phyloP scores from a whole-genome alignment of 2,329 filamentous ascomycete genomes.

The Massarina eburnea region DNA sequence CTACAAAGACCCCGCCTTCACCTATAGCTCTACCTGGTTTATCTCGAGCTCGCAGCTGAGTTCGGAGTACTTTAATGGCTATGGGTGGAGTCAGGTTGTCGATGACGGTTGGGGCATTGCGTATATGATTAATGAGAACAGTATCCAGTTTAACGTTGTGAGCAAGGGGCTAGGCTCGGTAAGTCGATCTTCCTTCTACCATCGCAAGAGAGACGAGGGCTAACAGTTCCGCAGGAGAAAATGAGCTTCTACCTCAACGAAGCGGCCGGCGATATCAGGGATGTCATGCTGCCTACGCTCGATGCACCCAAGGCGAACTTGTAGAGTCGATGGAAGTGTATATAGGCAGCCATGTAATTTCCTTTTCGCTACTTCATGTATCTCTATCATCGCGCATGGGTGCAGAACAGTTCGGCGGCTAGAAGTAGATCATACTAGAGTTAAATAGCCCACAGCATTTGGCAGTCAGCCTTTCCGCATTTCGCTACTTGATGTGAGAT shows the following conservation, averaged over 20 bases:
- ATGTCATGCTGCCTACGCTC: conserved; percentile 78
- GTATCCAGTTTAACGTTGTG: conserved; percentile 96
- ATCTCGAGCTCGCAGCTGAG: conserved; percentile 86
- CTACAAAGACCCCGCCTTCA: conserved; percentile 83
- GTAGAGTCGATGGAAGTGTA: conserved; percentile 50
- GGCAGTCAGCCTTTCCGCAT: too few relatives aligned
- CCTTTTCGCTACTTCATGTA: too few relatives aligned
- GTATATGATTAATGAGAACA: conserved; percentile 99
- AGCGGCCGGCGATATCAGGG: conserved; percentile 85
- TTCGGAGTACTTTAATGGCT: conserved; percentile 97
- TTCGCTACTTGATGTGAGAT: too few relatives aligned
- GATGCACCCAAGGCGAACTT: conserved; percentile 84
- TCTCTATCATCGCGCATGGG: neutral
- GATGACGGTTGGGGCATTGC: conserved; percentile 96
- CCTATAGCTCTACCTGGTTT: conserved; percentile 86
- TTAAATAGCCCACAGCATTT: neutral
- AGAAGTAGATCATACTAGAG: neutral
- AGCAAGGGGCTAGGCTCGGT: conserved; percentile 83
- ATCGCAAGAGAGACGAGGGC: conserved; percentile 1
- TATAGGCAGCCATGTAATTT: neutral
- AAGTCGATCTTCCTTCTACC: conserved; percentile 17
- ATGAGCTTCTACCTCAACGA: conserved; percentile 98
- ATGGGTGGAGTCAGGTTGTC: conserved; percentile 97
- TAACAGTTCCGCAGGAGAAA: conserved; percentile 56
- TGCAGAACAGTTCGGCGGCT: neutral